Conservation (phyloP, 148 eudicot genomes). For the Simmondsia chinensis region DNA sequence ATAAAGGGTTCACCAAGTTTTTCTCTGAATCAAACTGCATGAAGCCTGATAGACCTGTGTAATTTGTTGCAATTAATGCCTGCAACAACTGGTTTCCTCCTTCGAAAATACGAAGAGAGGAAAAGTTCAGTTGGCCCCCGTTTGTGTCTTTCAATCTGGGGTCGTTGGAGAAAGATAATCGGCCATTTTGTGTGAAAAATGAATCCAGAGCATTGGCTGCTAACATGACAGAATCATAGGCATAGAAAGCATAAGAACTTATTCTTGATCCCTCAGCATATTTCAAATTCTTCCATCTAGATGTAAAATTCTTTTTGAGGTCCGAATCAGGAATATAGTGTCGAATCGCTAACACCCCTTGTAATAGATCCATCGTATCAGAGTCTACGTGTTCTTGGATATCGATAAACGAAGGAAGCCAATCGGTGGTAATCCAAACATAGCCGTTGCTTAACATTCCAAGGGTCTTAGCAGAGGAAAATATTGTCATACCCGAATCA, state of each 20-base stretch:
- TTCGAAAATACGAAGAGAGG: slow-evolving; percentile 45
- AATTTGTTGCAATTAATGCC: slow-evolving; percentile 30
- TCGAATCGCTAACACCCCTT: slow-evolving; percentile 74
- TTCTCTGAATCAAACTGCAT: slow-evolving; percentile 47
- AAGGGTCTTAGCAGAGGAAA: slow-evolving; percentile 50
- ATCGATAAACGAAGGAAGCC: slow-evolving; percentile 77
- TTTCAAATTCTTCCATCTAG: slow-evolving; percentile 47
- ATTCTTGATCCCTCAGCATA: slow-evolving; percentile 29
- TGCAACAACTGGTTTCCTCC: slow-evolving; percentile 53
- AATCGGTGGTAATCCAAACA: slow-evolving; percentile 93
- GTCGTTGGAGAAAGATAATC: slow-evolving; percentile 45
- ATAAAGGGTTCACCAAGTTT: slow-evolving; percentile 54
- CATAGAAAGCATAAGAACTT: slow-evolving; percentile 72
- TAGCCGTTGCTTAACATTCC: slow-evolving; percentile 67
- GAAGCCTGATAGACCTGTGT: slow-evolving; percentile 55
- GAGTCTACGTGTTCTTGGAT: slow-evolving; percentile 22
- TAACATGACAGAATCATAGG: slow-evolving; percentile 85
- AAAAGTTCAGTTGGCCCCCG: slow-evolving; percentile 33
- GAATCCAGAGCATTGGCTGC: slow-evolving; percentile 68
- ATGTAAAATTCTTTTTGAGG: slow-evolving; percentile 24
- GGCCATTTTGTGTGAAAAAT: slow-evolving; percentile 44
- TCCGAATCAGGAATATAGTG: slow-evolving; percentile 65
- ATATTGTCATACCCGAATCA: slow-evolving; percentile 62
- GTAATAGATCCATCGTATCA: slow-evolving; percentile 32
- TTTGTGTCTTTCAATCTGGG: slow-evolving; percentile 29